Base-by-base conservation (phyloP, 75 land plant genomes). In the Pinus taeda region DNA sequence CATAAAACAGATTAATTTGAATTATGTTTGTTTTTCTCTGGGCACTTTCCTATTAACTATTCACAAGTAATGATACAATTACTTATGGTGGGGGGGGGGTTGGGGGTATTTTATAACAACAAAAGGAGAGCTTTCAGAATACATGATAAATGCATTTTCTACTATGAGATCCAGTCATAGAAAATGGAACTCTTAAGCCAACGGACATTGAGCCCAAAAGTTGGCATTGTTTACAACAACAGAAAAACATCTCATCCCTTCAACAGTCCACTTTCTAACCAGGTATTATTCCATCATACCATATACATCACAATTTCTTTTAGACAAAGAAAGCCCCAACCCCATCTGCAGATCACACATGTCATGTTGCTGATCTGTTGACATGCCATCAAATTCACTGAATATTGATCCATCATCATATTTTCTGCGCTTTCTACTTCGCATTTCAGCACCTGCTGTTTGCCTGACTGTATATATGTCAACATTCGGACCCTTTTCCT, bases 301-400 rank as follows among this genome's bases (percentile, higher is more conserved):
- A 9, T 57, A 73, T 57, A 73, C 18, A 73, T 29, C 59, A 57
- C 24, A 22, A 18, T 57, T 73, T 73, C 59, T 24, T 69, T 45
- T 22, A 29, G 57, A 57, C 18, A 73, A 57, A 73, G 74, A 57
- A 26, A 73, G 59, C 26, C 74, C 74, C n/a, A 73, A 59, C 36
- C 74, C 74, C 36, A 73, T 73, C 58, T 73, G 59, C 37, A 73
- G 45, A 42, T 56, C 59, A 6, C 30, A 73, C 57, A 29, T 26
- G 3, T 70, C 49, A 24, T 73, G 36, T 56, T 57, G 74, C 1
- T 56, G 7, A 55, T 73, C 59, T 26, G 74, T 14, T 9, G 36
- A 26, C 55, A 29, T 24, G 22, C 29, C 29, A 73, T 55, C 57
- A 37, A 53, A 18, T 73, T 26, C 55, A 15, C 22, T 57, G 33